These are phyloP conservation scores for Pseudogymnoascus sp. DNA, from an alignment of 2,329 filamentous ascomycete genomes.

Conservation along the genomic window DNA sequence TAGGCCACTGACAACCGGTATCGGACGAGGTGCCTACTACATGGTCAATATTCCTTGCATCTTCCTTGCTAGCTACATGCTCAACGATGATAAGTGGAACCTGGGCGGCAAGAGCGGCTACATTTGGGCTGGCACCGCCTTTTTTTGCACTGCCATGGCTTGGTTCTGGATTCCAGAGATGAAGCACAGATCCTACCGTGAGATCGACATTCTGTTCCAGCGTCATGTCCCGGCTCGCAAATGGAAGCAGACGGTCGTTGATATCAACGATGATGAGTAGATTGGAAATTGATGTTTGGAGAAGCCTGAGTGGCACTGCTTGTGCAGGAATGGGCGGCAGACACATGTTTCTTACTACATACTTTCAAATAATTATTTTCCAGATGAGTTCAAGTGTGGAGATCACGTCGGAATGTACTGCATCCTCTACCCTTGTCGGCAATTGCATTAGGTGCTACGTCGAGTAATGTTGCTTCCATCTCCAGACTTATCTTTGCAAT, in stretches of 20 bases:
- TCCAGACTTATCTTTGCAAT: too few relatives aligned
- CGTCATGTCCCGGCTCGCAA: conserved; percentile 31
- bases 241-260: conserved; percentile 47
- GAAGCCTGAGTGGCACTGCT: too few relatives aligned
- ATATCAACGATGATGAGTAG: conserved; percentile 58
- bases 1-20: conserved; percentile 56
- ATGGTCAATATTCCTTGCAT: conserved; percentile 60
- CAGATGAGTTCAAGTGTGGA: too few relatives aligned
- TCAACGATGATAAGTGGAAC: conserved; percentile 41
- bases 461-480: too few relatives aligned
- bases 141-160: conserved; percentile 44
- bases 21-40: conserved; percentile 60
- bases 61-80: conserved; percentile 55
- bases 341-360: too few relatives aligned
- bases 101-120: conserved; percentile 52
- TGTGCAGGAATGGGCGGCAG: too few relatives aligned
- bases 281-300: conserved; percentile 3
- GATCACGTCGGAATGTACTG: too few relatives aligned
- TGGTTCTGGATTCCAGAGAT: conserved; percentile 51
- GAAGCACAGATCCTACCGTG: conserved; percentile 42
- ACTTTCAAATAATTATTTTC: too few relatives aligned
- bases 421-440: too few relatives aligned
- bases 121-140: conserved; percentile 52
- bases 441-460: too few relatives aligned
- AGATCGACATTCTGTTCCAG: conserved; percentile 45